Evolutionary conservation across 768 basidiomycete species (phyloP), one percentile per base, ranked within the genome.

Genomic region (Austroboletus eburneus): DNA sequence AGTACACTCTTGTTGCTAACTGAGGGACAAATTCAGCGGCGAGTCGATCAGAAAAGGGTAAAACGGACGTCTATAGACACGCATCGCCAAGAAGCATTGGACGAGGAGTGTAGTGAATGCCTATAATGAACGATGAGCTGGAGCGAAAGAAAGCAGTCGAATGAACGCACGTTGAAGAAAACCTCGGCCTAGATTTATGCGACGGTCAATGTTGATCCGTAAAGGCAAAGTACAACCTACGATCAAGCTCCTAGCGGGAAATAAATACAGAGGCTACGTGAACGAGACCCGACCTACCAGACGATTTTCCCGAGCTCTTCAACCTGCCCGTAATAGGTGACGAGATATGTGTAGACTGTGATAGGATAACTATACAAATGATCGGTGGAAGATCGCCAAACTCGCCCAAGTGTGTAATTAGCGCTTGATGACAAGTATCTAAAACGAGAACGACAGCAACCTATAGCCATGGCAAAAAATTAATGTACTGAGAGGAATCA

Each of bases 351-450:
- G 46, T 79, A 80, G 18, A 72, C 78, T 80, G 30, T 13, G 20
- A 30, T 20, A 5, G 17, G n/a, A 43, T 51, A 21, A 55, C 23
- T 41, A 36, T 18, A 23, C 7, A 21, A 30, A 39, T n/a, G 27
- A 27, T 1, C 2, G 1, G 12, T 3, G 14, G 12, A 10, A 3
- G 8, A 25, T 20, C 12, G 8, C 33, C 39, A 5, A 10, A 54
- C 66, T 42, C 56, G 74, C 80, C 59, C 3, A 72, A 69, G 49
- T 82, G 78, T 1, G 75, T 71, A 47, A 83, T 78, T 23, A 81
- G 57, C 1, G 61, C 67, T 53, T 82, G 80, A 50, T 81, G 78
- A 1, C 72, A 50, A 0, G 76, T 77, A 49, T 82, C 80, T 41
- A 73, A 74, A 3, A 69, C 0, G 64, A 80, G 70, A 6, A 77